A percentile compares a stretch with the other conserved stretches of the same genome.
phyloP scores from a whole-genome alignment of 2,329 filamentous ascomycete genomes.

The Keithomyces neogunnii region DNA sequence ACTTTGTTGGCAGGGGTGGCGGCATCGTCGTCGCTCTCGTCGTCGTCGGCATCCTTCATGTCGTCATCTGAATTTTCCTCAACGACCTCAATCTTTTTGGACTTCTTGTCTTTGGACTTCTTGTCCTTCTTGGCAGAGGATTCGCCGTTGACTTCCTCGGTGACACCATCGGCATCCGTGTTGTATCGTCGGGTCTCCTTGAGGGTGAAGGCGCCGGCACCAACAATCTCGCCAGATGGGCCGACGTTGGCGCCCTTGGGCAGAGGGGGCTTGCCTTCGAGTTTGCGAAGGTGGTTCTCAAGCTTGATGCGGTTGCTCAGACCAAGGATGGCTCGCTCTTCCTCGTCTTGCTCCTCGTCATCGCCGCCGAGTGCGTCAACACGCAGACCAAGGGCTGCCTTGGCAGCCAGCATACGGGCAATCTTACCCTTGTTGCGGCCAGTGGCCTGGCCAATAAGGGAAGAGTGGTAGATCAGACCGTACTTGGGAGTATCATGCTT shows the following conservation, averaged over 20 bases:
- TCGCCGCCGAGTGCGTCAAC: conserved; percentile 64
- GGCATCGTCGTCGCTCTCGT: conserved; percentile 26
- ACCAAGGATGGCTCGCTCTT: conserved; percentile 78
- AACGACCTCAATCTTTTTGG: conserved; percentile 32
- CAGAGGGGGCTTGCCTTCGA: conserved; percentile 86
- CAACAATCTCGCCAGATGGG: conserved; percentile 57
- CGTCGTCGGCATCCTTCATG: conserved; percentile 35
- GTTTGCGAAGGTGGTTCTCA: conserved; percentile 63
- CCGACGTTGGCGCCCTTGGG: conserved; percentile 67
- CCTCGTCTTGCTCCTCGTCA: conserved; percentile 68
- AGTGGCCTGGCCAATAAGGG: conserved; percentile 90
- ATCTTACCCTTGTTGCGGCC: conserved; percentile 99
- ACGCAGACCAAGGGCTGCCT: conserved; percentile 86
- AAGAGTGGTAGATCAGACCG: conserved; percentile 87
- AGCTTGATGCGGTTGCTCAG: conserved; percentile 63
- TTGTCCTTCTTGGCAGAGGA: conserved; percentile 30
- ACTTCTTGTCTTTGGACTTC: conserved; percentile 32
- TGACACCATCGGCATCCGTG: conserved; percentile 79
- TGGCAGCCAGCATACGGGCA: conserved; percentile 88
- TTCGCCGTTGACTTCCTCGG: conserved; percentile 39
- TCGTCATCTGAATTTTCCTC: conserved; percentile 33
- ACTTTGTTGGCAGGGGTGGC: conserved; percentile 26
- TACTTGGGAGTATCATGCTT: conserved; percentile 99
- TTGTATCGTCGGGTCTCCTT: conserved; percentile 96
- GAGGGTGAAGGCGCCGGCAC: conserved; percentile 75